Conservation (phyloP, 1,284 basidiomycete genomes). For the Leccinum pachyderme region DNA sequence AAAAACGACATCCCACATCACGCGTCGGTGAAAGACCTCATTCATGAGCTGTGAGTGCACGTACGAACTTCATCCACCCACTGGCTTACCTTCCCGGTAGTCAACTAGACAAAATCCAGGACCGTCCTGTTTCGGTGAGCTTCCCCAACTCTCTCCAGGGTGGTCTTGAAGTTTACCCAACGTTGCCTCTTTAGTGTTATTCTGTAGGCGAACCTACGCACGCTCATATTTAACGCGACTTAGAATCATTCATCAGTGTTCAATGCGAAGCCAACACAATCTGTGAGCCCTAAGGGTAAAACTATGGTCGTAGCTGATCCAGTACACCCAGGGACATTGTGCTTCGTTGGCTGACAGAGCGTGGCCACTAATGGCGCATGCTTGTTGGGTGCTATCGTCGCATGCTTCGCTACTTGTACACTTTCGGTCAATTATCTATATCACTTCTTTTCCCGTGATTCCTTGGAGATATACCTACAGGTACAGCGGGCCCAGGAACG, state of each 20-base stretch:
- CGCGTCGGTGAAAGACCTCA: constrained; percentile 83
- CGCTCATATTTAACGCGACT: neutral
- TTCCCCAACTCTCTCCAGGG: neutral
- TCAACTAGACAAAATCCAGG: constrained; percentile 79
- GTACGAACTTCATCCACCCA: neutral
- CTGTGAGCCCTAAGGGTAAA: constrained; percentile 48
- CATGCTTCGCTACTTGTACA: neutral
- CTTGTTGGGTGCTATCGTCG: constrained; percentile 1
- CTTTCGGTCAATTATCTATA: constrained; percentile 1
- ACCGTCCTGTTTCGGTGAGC: constrained; percentile 82
- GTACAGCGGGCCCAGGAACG: neutral
- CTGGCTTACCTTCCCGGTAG: constrained; percentile 37
- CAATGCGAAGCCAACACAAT: constrained; percentile 94
- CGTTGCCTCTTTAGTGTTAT: constrained; percentile 58
- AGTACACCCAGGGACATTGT: constrained; percentile 58
- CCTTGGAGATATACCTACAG: constrained; percentile 2
- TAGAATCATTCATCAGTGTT: constrained; percentile 53
- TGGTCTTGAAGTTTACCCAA: neutral
- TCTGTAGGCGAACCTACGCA: constrained; percentile 49
- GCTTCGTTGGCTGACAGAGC: constrained; percentile 66
- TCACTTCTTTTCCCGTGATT: neutral
- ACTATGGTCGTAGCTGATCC: constrained; percentile 7
- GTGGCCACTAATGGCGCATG: constrained; percentile 49
- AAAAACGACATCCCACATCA: constrained; percentile 90
- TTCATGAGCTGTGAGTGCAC: constrained; percentile 67